These are phyloP conservation scores for Centella asiatica DNA, from an alignment of 129 eudicot genomes.

Conservation along the genomic window DNA sequence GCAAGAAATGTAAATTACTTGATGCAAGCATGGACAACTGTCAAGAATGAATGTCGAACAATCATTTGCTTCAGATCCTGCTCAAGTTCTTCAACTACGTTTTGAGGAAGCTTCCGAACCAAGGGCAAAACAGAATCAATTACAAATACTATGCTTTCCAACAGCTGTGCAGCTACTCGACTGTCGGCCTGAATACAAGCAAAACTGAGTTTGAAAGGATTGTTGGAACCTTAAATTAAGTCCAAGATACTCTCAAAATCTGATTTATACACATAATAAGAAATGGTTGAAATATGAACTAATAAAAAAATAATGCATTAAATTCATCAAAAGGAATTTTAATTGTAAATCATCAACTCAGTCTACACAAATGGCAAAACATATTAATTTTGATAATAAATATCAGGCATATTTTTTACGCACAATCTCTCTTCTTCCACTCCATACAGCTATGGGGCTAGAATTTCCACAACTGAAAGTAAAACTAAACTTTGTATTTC, in stretches of 20 bases:
- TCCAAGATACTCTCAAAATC: neutral
- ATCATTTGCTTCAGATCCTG: conserved; percentile 96
- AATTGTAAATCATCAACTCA: conserved; percentile 2
- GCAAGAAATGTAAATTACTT: conserved; percentile 45
- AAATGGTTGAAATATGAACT: neutral
- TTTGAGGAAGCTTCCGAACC: conserved; percentile 76
- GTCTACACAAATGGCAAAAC: too few species aligned
- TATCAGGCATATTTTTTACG: too few species aligned
- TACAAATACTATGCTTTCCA: conserved; percentile 88
- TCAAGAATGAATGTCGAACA: conserved; percentile 84
- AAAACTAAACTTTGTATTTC: too few species aligned
- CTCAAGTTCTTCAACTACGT: conserved; percentile 81
- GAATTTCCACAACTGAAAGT: too few species aligned
- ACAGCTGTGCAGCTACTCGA: conserved; percentile 69
- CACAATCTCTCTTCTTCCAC: too few species aligned
- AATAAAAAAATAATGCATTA: neutral
- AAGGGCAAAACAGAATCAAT: conserved; percentile 88
- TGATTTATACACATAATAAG: neutral
- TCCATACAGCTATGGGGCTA: too few species aligned
- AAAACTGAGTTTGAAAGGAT: neutral
- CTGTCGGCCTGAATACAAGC: conserved; percentile 64
- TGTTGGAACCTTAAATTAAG: neutral
- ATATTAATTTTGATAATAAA: too few species aligned
- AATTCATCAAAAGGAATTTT: neutral
- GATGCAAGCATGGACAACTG: conserved; percentile 95